Base-by-base conservation (phyloP, 2,329 filamentous ascomycete species). In the Dothideomycetes sp. region DNA sequence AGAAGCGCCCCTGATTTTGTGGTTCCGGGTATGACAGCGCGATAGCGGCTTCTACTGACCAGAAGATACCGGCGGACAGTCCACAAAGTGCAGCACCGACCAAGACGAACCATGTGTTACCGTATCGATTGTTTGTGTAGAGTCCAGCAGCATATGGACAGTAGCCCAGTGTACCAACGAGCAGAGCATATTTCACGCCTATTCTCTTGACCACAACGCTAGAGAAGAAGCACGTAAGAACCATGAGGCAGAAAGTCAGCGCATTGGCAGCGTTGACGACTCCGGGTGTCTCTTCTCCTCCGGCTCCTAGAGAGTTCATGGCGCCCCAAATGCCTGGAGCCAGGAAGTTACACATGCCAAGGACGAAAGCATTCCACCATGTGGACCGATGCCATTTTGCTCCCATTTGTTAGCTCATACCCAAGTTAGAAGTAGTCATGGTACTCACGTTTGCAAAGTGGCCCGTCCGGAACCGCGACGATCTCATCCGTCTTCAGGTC, bases 41-140 rank as follows among this genome's bases (percentile, higher is more conserved):
- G 41, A 86, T 82, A 0, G 81, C 80, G 1, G 78, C 78, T 58
- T 86, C 81, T 0, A 80, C 75, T 66, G 78, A 78, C 81, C 81
- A 86, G 57, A 85, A 85, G 0, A 85, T 65, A 0, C 81, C 81
- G 0, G 81, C 81, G 0, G 75, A 79, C 22, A 84, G 67, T 14
- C 81, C 81, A 46, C 81, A 85, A 0, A 81, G 62, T 0, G 78
- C 78, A 1, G 78, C 79, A 0, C 80, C 81, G 7, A 85, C 57
- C 1, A 84, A 65, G 0, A 78, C 70, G 8, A 84, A 68, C 81
- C 81, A 86, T 47, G 79, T 72, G 1, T 62, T 75, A 1, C 77
- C 78, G 49, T 71, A 85, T 0, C 80, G 69, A 52, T 84, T 85
- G 57, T 85, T 83, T 3, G 72, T 75, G 55, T 85, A 85, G 0